Evolutionary conservation across 2,329 filamentous ascomycete species (phyloP).

Genomic region (Clarireedia homoeocarpa): DNA sequence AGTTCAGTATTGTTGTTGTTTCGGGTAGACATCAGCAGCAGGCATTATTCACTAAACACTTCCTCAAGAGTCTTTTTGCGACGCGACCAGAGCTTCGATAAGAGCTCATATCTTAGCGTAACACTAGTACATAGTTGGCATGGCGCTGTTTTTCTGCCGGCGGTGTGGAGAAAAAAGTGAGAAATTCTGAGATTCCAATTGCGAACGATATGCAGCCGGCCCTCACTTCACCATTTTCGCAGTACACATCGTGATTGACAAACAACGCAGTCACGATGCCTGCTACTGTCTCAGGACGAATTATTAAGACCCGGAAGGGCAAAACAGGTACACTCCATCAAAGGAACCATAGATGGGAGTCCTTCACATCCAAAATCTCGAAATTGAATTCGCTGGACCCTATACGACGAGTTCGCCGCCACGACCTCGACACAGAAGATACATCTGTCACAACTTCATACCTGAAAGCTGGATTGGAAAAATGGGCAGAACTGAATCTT

Average conservation of each 20-base stretch:
- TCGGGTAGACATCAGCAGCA: too few species aligned
- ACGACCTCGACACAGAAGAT: conserved; percentile 75
- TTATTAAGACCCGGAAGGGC: conserved; percentile 60
- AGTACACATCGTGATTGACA: conserved; percentile 2
- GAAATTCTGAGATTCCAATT: not conserved
- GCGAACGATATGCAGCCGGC: not conserved
- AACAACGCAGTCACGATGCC: conserved; percentile 41
- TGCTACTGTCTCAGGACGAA: conserved; percentile 55
- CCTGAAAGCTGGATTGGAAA: conserved; percentile 72
- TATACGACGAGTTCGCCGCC: conserved; percentile 77
- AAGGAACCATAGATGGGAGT: conserved; percentile 84
- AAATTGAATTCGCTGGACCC: conserved; percentile 88
- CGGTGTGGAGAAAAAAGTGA: conserved; percentile 7
- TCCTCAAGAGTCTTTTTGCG: not conserved
- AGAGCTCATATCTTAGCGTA: conserved; percentile 9
- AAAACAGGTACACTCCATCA: conserved; percentile 66
- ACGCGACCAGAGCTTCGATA: conserved; percentile 7
- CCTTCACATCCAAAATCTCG: conserved; percentile 82
- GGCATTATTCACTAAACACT: too few species aligned
- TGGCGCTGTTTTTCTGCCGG: not conserved
- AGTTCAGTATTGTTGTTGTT: too few species aligned
- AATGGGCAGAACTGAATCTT: conserved; percentile 89
- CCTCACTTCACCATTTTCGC: not conserved
- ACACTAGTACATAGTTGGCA: not conserved
- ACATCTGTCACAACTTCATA: conserved; percentile 74